A percentile compares a stretch with the other conserved stretches of the same genome.
phyloP scores from a whole-genome alignment of 2,329 filamentous ascomycete species.

The Aspergillus novofumigatus region DNA sequence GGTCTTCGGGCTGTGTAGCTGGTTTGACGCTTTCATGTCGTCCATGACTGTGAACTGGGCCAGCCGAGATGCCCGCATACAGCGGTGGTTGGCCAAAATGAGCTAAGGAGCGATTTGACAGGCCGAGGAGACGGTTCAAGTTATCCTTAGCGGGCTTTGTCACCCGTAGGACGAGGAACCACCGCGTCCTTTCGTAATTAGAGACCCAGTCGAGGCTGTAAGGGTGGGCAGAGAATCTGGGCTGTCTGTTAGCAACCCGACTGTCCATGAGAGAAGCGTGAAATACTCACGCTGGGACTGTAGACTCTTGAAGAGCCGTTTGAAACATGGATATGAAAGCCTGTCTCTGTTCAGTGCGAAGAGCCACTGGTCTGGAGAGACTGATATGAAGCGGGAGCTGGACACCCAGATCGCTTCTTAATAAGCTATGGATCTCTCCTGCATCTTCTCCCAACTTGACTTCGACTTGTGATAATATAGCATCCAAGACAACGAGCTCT shows the following conservation, averaged over 20 bases:
- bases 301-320: slow-evolving; percentile 39
- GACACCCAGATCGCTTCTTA: slow-evolving; percentile 72
- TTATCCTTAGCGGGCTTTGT: slow-evolving; percentile 46
- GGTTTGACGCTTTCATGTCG: neutral
- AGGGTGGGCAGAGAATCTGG: slow-evolving; percentile 49
- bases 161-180: slow-evolving; percentile 77
- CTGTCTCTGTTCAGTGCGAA: slow-evolving; percentile 69
- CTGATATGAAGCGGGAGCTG: slow-evolving; percentile 85
- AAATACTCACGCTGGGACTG: slow-evolving; percentile 43
- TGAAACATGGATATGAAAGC: slow-evolving; percentile 59
- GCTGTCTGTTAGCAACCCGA: slow-evolving; percentile 6
- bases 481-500: slow-evolving; percentile 30
- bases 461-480: slow-evolving; percentile 26
- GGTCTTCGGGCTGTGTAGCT: slow-evolving; percentile 29
- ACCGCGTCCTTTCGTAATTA: slow-evolving; percentile 65
- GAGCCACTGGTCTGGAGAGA: slow-evolving; percentile 73
- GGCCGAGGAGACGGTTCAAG: slow-evolving; percentile 59
- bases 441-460: slow-evolving; percentile 40
- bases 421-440: slow-evolving; percentile 57
- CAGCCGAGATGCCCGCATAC: slow-evolving; percentile 47
- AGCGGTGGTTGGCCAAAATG: slow-evolving; percentile 64
- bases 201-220: slow-evolving; percentile 58
- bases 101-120: slow-evolving; percentile 62
- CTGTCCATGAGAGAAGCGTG: neutral
- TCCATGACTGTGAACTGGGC: neutral